Base-by-base conservation (phyloP, 2,329 filamentous ascomycete genomes). In the Aureobasidium sp. region DNA sequence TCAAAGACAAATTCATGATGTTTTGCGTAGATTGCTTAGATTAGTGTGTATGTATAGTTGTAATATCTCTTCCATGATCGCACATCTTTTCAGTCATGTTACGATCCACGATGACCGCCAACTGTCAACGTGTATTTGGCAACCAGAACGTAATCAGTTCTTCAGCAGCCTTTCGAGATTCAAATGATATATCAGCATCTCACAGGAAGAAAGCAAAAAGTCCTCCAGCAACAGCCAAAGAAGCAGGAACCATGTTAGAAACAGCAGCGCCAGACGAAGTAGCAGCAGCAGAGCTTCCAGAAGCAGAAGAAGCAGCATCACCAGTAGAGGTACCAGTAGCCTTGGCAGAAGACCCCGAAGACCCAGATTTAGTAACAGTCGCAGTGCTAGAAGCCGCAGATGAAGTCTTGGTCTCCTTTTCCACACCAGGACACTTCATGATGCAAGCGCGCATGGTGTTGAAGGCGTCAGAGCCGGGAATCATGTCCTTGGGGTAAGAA, bases 361-460 rank as follows among this genome's bases (percentile, higher is more conserved):
- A 31, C 11, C 27, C 51, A 39, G 51, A 37, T n/a, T 45, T 48
- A n/a, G 44, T 51, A 7, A 9, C n/a, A 5, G 61, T 36, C 31
- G 53, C 52, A 45, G 47, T 22, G 36, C 48, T 45, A 7, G 58
- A 56, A 20, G 61, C 15, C 5, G 44, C 41, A 17, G 55, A 60
- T 12, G 55, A 45, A 14, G 61, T 61, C 55, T 64, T 63, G 20
- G 59, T 61, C 27, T 61, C 55, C 4, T 64, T 64, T 11, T 63
- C 42, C 4, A 72, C 70, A 25, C 70, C 70, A 8, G 68, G 64
- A 63, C 70, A 72, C 27, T 56, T 52, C 55, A 68, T 44, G 41
- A 72, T 71, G 62, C 70, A 71, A 20, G 55, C 48, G 47, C 62
- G 65, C 70, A 72, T 71, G 5, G 62, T 67, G 17, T 67, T 56